Evolutionary conservation across 225 moss, liverwort and hornwort genomes (phyloP).

Genomic region (Bryum argenteum): DNA sequence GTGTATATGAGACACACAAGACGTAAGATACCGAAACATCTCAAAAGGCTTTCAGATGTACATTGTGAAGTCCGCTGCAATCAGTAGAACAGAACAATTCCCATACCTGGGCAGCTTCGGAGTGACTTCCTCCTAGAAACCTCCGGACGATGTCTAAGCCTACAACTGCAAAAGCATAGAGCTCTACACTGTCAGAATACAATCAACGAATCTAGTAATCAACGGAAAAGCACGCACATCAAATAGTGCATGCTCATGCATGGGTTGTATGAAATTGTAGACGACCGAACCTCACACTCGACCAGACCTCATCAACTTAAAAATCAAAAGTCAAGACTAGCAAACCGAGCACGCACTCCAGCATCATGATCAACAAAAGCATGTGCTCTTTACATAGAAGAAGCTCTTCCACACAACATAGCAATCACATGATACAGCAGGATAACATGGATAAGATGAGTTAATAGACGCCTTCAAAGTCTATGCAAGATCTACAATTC

Average conservation of each 20-base stretch:
- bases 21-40: constrained; percentile 9
- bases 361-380: not conserved
- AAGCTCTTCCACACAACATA: not conserved
- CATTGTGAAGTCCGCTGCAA: constrained; percentile 3
- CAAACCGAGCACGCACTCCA: not conserved
- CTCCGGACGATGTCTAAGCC: constrained; percentile 89
- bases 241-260: constrained; percentile 11
- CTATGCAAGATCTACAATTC: not conserved
- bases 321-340: constrained; percentile 1
- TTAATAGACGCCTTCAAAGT: constrained; percentile 4
- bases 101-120: constrained; percentile 74
- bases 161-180: constrained; percentile 66
- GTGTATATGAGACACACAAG: constrained; percentile 24
- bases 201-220: constrained; percentile 15
- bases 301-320: not conserved
- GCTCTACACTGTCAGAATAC: constrained; percentile 34
- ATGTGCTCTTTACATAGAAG: not conserved
- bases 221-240: not conserved
- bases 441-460: not conserved
- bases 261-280: not conserved
- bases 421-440: not conserved
- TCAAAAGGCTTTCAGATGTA: constrained; percentile 12
- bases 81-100: constrained; percentile 4
- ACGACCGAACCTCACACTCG: constrained; percentile 5
- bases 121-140: constrained; percentile 75